Percentiles rank a stretch among this genome's conserved stretches.
These are phyloP conservation scores for Botrytis porri DNA, from an alignment of 2,329 filamentous ascomycete genomes.

Conservation along the genomic window DNA sequence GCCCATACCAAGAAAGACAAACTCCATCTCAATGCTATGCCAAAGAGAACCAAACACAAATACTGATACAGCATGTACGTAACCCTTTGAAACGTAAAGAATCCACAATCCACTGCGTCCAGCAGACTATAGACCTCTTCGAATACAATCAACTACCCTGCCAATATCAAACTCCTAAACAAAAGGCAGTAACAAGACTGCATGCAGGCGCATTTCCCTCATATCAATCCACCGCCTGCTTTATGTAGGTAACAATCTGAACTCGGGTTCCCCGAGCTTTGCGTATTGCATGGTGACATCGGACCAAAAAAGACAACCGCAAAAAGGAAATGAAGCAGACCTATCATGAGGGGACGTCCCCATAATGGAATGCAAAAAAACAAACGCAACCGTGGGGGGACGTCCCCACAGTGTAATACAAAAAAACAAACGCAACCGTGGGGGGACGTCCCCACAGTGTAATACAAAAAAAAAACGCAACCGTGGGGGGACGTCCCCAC, in stretches of 20 bases:
- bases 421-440: not conserved
- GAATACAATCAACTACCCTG: not conserved
- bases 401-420: not conserved
- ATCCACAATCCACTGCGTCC: not conserved
- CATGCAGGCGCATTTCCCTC: not conserved
- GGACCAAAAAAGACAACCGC: not conserved
- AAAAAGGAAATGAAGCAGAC: not conserved
- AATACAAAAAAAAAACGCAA: not conserved
- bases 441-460: constrained; percentile 4
- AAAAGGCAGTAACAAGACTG: not conserved
- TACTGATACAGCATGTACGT: not conserved
- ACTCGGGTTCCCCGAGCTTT: not conserved
- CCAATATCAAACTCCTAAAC: not conserved
- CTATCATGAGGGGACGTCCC: constrained; percentile 8
- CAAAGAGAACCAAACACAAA: not conserved
- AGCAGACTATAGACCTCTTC: not conserved
- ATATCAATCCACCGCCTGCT: not conserved
- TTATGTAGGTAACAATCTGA: not conserved
- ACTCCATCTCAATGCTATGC: not conserved
- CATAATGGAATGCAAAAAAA: not conserved
- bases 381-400: not conserved
- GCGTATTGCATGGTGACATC: not conserved
- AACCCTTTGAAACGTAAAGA: not conserved
- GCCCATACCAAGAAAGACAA: not conserved
- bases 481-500: not conserved